Evolutionary conservation across 805 yeast genomes (phyloP).

Genomic region (Saturnispora silvae): DNA sequence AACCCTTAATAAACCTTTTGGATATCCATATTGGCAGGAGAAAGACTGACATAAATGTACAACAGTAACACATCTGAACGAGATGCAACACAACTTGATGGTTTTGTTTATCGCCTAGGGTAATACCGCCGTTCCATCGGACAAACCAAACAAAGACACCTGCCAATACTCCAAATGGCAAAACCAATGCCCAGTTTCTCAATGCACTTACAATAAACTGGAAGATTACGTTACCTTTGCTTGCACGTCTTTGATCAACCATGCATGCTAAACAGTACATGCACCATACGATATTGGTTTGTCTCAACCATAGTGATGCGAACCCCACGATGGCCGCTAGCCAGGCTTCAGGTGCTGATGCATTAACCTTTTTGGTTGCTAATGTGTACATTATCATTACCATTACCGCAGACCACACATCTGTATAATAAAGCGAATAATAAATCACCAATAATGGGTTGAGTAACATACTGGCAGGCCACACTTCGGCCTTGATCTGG

Average conservation of each 20-base stretch:
- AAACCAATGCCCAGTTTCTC: conserved; percentile 19
- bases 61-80: conserved; percentile 75
- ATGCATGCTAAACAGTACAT: conserved; percentile 46
- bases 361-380: conserved; percentile 31
- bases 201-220: conserved; percentile 25
- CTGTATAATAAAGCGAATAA: conserved; percentile 79
- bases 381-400: conserved; percentile 45
- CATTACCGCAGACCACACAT: conserved; percentile 79
- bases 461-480: conserved; percentile 28
- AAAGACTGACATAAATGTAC: conserved; percentile 50
- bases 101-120: conserved; percentile 86
- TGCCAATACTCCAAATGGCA: conserved; percentile 48
- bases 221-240: conserved; percentile 18
- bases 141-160: conserved; percentile 47
- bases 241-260: conserved; percentile 40
- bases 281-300: conserved; percentile 86
- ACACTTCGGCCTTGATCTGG: conserved; percentile 10
- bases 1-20: conserved; percentile 28
- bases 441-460: conserved; percentile 69
- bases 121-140: conserved; percentile 65
- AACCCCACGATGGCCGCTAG: conserved; percentile 48
- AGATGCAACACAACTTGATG: conserved; percentile 64
- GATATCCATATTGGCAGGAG: conserved; percentile 70
- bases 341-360: too few relatives aligned
- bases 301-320: conserved; percentile 66